Conservation (phyloP, 192 early-diverging fungal genomes). For the Coemansia sp. region DNA sequence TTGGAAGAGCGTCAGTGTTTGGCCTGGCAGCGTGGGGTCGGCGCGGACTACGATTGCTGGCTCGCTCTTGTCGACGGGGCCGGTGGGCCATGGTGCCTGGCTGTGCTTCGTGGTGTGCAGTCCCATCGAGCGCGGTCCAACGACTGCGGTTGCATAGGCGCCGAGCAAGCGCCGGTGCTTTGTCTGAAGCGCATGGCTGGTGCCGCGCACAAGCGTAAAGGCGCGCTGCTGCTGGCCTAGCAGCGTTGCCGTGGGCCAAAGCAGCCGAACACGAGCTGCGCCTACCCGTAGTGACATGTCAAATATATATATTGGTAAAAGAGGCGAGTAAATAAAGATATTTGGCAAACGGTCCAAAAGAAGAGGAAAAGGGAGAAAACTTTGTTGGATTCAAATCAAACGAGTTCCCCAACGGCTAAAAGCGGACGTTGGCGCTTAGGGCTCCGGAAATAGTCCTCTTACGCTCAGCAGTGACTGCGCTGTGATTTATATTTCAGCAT, state of each 20-base stretch:
- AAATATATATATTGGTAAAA: too few species aligned
- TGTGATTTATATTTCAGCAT: too few species aligned
- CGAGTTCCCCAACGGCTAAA: too few species aligned
- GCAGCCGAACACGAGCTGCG: background rate
- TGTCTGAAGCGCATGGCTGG: background rate
- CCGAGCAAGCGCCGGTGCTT: background rate
- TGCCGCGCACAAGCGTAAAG: background rate
- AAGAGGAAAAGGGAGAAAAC: too few species aligned
- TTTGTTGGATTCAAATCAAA: too few species aligned
- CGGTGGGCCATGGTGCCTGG: constrained; percentile 1
- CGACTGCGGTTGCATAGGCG: background rate
- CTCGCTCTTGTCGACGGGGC: background rate
- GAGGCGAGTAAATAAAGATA: too few species aligned
- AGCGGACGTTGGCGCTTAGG: too few species aligned
- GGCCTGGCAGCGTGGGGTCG: constrained; percentile 48
- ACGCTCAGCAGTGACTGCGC: too few species aligned
- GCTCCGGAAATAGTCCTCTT: too few species aligned
- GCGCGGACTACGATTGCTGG: background rate
- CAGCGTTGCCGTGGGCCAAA: background rate
- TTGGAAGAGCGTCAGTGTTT: constrained; percentile 24
- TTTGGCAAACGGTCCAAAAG: too few species aligned
- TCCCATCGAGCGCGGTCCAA: background rate
- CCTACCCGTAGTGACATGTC: background rate
- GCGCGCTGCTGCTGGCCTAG: constrained; percentile 1
- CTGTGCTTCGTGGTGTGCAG: background rate